Evolutionary conservation across 345 rosid species (phyloP), one percentile per base, ranked within the genome.

Genomic region (Limnanthes douglasii): DNA sequence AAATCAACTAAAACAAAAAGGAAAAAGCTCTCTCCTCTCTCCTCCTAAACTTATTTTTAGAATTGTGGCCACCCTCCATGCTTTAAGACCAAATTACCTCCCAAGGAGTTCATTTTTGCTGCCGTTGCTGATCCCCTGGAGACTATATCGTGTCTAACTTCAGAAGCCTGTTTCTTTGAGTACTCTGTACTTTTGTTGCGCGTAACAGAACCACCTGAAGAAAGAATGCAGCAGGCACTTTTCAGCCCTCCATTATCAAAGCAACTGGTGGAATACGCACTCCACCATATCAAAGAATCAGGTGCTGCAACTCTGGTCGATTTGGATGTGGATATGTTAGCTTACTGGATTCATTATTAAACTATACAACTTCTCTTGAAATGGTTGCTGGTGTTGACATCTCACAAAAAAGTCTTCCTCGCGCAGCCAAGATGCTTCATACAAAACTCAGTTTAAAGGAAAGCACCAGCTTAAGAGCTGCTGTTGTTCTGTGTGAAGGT

Each of bases 301-400:
- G 58, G 57, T 22, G 92, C 94, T 39, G 46, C 73, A 50, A 69
- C 69, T 55, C 50, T 90, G 92, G 95, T 84, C 64, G 1, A 54
- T 79, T 78, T 64, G 97, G 97, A 30, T 88, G 95, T 39, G 86
- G 93, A 39, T 72, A 95, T 23, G 97, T 95, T 51, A 83, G 97
- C 59, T 66, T 83, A 43, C 49, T 83, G 59, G 75, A 80, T 37
- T 76, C 95, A 38, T 50, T 88, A 33, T 61, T 88, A 56, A 83
- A 83, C 53, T 68, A 69, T 59, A 67, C 80, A 28, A 76, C 76
- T 27, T 50, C 93, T 11, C 64, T 88, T 48, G 62, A 70, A 59
- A 69, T 60, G 56, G 57, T 79, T 44, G 81, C 62, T 11, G 95
- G 98, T 7, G 78, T 84, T 46, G 98, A 90, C 66, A 56, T 83